Evolutionary conservation across 805 yeast genomes (phyloP), one percentile per base, ranked within the genome.

Genomic region (Kodamaea restingae): DNA sequence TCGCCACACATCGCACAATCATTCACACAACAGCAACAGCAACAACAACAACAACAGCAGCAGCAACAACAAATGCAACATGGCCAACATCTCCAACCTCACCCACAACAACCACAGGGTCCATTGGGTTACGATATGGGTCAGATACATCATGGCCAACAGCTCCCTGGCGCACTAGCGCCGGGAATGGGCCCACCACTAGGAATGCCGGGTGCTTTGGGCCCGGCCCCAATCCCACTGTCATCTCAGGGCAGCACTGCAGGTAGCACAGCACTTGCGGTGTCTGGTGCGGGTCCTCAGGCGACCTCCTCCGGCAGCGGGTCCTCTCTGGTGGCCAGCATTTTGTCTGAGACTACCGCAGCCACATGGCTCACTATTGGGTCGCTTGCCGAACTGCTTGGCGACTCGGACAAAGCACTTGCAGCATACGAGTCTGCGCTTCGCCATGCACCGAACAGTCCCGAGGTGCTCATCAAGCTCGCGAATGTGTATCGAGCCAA

Each of bases 341-440:
- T 56, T 18, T 48, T 65, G 25, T 40, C 60, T 45, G 65, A 74
- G 56, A 80, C 87, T 36, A 81, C 87, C 17, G 80, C 86, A 1
- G 84, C 82, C 39, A 84, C 96, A 3, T 88, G 96, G 96, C 66
- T 85, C 35, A 88, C 95, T 14, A 78, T 88, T 40, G 96, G 96
- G 15, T 76, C 87, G 7, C 72, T 88, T 47, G 96, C 98, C 15
- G 97, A 91, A 58, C 71, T 87, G 36, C 68, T 93, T 43, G 95
- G 91, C 15, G 95, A 90, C 54, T 81, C 80, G 38, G 96, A 90
- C 49, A 78, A 87, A 49, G 98, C 98, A 4, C 81, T 88, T 27
- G 78, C 80, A 49, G 88, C 95, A 21, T 88, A 86, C 56, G 95
- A 93, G 54, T 75, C 88, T 15, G 95, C 95, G 7, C 70, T 93